Evolutionary conservation across 495 filamentous ascomycete species (phyloP).

Genomic region (Podospora pseudoanserina): DNA sequence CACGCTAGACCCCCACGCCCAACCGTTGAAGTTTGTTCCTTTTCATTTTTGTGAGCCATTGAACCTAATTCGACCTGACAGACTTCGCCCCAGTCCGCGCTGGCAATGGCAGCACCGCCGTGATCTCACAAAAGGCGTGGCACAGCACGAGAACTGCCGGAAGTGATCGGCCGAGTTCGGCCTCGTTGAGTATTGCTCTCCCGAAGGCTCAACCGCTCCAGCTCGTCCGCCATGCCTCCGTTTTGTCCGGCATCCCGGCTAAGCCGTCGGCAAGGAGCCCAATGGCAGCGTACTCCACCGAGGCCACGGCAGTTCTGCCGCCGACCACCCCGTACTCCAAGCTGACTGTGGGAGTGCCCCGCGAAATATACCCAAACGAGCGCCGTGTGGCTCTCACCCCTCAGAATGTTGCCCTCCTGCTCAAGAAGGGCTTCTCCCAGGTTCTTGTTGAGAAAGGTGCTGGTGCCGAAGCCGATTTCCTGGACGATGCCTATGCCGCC

Average conservation of each 20-base stretch:
- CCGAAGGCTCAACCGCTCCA: constrained; percentile 24
- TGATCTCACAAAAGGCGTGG: constrained; percentile 34
- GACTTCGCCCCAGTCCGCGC: constrained; percentile 15
- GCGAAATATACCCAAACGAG: constrained; percentile 67
- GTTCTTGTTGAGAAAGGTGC: constrained; percentile 73
- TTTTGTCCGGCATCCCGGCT: constrained; percentile 25
- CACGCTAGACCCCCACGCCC: background rate
- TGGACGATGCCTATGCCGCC: constrained; percentile 64
- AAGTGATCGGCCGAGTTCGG: constrained; percentile 14
- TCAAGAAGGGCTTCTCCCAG: constrained; percentile 73
- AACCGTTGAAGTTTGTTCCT: no score
- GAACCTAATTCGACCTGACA: constrained; percentile 16
- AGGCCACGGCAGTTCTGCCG: constrained; percentile 38
- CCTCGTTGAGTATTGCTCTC: constrained; percentile 24
- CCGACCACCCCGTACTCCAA: constrained; percentile 61
- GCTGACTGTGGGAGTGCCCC: constrained; percentile 67
- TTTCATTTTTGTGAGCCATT: background rate
- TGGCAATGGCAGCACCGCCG: constrained; percentile 11
- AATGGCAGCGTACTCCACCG: constrained; percentile 31
- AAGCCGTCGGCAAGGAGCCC: constrained; percentile 8
- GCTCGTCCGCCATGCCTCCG: constrained; percentile 35
- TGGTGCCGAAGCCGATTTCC: constrained; percentile 68
- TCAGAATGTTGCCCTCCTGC: constrained; percentile 68
- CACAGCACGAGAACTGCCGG: constrained; percentile 23
- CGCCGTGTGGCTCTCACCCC: constrained; percentile 76